Conservation (phyloP, 176 grass and related monocot genomes). For the Zizania latifolia region DNA sequence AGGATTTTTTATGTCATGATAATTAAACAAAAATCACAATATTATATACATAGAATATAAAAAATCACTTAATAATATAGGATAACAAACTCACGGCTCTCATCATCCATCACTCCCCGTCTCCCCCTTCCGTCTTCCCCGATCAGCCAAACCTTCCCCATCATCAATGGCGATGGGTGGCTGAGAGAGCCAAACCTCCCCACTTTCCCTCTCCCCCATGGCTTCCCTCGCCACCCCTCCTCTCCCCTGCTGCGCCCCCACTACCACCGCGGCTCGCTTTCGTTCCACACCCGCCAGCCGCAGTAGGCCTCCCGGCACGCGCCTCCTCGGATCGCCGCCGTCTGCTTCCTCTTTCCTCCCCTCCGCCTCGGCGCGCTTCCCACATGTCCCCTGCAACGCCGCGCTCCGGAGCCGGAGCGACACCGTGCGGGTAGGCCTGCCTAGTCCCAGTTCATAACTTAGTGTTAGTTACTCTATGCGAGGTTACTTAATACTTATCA, state of each 20-base stretch:
- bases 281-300: neutral
- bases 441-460: neutral
- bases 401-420: neutral
- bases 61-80: neutral
- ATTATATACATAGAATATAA: no score
- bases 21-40: no score
- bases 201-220: conserved; percentile 2
- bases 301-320: neutral
- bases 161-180: conserved; percentile 39
- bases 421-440: conserved; percentile 13
- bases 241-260: neutral
- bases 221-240: conserved; percentile 26
- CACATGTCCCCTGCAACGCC: neutral
- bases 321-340: neutral
- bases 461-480: neutral
- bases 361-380: conserved; percentile 4
- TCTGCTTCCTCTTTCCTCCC: neutral
- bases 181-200: neutral
- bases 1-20: no score
- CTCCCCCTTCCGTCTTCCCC: neutral
- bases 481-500: neutral
- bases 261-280: neutral
- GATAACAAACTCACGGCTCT: conserved; percentile 12
- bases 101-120: neutral
- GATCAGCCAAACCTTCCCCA: neutral